Evolutionary conservation across 768 basidiomycete genomes (phyloP), one percentile per base, ranked within the genome.

Genomic region (Cytidiella melzeri): DNA sequence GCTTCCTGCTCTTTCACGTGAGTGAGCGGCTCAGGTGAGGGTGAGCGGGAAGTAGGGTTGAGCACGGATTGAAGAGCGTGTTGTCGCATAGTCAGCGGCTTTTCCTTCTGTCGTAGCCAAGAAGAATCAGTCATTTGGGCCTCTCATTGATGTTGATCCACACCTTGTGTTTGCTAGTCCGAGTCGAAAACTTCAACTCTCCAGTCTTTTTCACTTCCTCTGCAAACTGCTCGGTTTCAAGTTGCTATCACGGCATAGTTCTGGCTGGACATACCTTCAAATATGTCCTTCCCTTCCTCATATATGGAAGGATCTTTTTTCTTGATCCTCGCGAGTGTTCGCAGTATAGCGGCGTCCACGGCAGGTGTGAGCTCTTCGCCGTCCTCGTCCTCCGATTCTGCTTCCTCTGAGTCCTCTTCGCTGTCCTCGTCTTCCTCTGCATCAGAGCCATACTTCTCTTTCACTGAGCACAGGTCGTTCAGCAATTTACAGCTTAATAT

Each of bases 301-400:
- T 99, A 97, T 25, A 99, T 95, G 0, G 71, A 76, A 0, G 93
- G 92, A 62, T 94, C 91, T 57, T 78, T 86, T 47, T 76, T 75
- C 63, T 80, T 80, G 48, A 98, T 96, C 57, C 84, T 77, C 0
- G 85, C 89, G 7, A 99, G 73, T 1, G 92, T 98, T 42, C 92
- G 75, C 36, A 98, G 74, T 58, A 98, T 96, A 18, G 96, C 96
- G 39, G 83, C 96, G 59, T 97, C 95, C 43, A 97, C 80, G 0
- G 84, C 84, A 3, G 93, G 92, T 0, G 94, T 98, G 44, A 98
- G 78, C 63, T 97, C 90, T 57, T 92, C 91, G 12, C 93, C 96
- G 50, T 95, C 88, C 61, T 93, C 89, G 63, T 98, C 94, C 62
- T 98, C 94, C 1, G 81, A 81, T 58, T 92, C 89, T 38, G 80